Evolutionary conservation across 805 yeast genomes (phyloP).

Genomic region (Tetrapisispora namnaoensis): DNA sequence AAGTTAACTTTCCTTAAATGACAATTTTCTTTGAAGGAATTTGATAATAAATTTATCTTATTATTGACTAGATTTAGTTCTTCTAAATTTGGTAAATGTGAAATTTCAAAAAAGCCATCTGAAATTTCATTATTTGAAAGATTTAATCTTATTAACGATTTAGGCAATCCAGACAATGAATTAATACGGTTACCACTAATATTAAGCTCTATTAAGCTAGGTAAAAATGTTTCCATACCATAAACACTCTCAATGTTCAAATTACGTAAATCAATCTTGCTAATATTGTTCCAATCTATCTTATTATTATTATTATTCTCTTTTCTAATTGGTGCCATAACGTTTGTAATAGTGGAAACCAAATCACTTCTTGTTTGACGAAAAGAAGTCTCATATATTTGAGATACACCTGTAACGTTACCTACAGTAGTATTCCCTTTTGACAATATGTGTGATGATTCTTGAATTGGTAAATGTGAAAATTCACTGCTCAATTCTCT

Average conservation of each 20-base stretch:
- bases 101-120: conserved; percentile 11
- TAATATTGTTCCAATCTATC: conserved; percentile 10
- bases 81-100: conserved; percentile 14
- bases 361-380: conserved; percentile 16
- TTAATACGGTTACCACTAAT: conserved; percentile 15
- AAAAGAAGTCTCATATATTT: conserved; percentile 16
- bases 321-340: conserved; percentile 2
- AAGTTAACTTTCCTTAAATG: conserved; percentile 17
- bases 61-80: conserved; percentile 10
- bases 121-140: conserved; percentile 14
- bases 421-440: conserved; percentile 3
- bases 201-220: conserved; percentile 14
- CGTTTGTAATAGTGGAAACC: conserved; percentile 17
- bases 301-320: conserved; percentile 3
- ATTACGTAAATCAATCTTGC: conserved; percentile 7
- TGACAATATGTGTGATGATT: not conserved
- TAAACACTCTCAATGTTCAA: conserved; percentile 10
- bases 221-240: conserved; percentile 18
- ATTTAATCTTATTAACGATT: conserved; percentile 7
- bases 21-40: conserved; percentile 8
- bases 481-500: not conserved
- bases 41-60: conserved; percentile 7
- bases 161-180: conserved; percentile 15
- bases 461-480: conserved; percentile 1
- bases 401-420: conserved; percentile 11